Evolutionary conservation across 192 early-diverging fungal genomes (phyloP).

Genomic region (Powellomyces hirtus): DNA sequence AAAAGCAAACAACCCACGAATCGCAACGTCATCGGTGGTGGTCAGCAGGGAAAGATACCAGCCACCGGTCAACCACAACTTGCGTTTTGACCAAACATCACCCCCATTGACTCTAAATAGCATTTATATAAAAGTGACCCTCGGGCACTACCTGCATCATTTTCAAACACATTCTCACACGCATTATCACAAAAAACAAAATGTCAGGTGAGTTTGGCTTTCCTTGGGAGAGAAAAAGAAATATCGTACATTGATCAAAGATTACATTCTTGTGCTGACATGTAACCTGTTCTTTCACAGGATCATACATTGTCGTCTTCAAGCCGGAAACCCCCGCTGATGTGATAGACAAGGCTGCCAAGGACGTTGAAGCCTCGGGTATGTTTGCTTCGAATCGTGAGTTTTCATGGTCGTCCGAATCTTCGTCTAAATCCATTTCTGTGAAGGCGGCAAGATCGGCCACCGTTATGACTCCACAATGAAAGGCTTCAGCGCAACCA

Average conservation of each 20-base stretch:
- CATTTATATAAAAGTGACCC: too few species aligned
- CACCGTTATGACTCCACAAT: slow-evolving; percentile 52
- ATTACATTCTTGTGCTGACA: too few species aligned
- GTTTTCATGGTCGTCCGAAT: background rate
- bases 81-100: too few species aligned
- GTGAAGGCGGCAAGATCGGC: slow-evolving; percentile 42
- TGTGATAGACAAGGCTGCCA: slow-evolving; percentile 40
- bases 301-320: slow-evolving; percentile 55
- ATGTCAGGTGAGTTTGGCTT: too few species aligned
- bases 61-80: too few species aligned
- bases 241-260: too few species aligned
- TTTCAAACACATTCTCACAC: background rate
- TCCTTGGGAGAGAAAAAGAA: too few species aligned
- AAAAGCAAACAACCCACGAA: too few species aligned
- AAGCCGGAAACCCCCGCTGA: slow-evolving; percentile 45
- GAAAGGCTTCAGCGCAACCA: slow-evolving; percentile 54
- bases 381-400: background rate
- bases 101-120: too few species aligned
- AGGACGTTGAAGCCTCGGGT: slow-evolving; percentile 30
- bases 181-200: background rate
- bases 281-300: too few species aligned
- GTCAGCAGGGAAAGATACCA: too few species aligned
- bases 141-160: background rate
- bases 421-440: background rate
- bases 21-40: too few species aligned